Percentiles rank a stretch among this genome's conserved stretches.
These are phyloP conservation scores for Ceratocystis smalleyi DNA, from an alignment of 2,329 filamentous ascomycete genomes.

Conservation along the genomic window DNA sequence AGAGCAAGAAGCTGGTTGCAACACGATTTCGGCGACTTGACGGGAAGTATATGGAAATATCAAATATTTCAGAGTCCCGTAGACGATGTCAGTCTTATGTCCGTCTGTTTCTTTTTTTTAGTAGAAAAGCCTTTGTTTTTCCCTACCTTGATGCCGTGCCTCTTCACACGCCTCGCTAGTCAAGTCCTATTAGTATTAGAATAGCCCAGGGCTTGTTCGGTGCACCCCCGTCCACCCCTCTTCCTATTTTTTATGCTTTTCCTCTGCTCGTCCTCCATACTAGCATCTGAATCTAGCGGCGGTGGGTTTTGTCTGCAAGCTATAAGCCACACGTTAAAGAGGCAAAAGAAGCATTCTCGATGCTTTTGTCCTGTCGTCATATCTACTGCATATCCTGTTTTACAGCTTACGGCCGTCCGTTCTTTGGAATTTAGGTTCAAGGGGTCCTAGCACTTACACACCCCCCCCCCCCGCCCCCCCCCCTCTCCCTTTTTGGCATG, in stretches of 20 bases:
- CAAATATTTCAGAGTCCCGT: no score
- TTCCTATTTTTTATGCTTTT: not conserved
- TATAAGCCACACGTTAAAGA: not conserved
- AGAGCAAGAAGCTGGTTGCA: not conserved
- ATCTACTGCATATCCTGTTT: no score
- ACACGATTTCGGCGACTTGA: not conserved
- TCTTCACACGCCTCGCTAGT: constrained; percentile 4
- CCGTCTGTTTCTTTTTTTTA: not conserved
- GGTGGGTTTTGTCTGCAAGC: not conserved
- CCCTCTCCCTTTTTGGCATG: no score
- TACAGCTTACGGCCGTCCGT: no score
- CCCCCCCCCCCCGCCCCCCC: no score
- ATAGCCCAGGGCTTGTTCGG: not conserved
- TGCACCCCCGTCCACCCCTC: not conserved
- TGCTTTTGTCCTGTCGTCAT: no score
- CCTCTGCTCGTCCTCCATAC: not conserved
- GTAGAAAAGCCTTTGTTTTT: not conserved
- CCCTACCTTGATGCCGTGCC: not conserved
- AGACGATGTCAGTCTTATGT: not conserved
- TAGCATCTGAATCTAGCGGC: no score
- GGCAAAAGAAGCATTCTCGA: not conserved
- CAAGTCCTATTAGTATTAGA: not conserved
- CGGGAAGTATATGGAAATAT: not conserved
- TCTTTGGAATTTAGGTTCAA: no score
- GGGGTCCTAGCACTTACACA: no score